phyloP scores from a whole-genome alignment of 2,329 filamentous ascomycete genomes.

The Penicillium decumbens region DNA sequence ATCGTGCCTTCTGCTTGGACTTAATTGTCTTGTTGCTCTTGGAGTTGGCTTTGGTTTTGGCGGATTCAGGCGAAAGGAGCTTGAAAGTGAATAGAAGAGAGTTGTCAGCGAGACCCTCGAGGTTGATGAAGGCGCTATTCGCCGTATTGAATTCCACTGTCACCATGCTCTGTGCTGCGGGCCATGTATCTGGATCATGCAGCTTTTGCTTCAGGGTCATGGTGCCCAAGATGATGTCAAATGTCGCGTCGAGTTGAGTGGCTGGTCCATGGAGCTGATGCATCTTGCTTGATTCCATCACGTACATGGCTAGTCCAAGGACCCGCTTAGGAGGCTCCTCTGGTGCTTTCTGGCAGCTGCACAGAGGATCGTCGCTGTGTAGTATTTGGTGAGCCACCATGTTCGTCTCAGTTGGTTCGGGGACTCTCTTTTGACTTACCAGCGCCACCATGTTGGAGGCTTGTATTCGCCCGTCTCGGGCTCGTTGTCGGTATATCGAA shows the following conservation, averaged over 20 bases:
- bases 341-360: conserved; percentile 21
- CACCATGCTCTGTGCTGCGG: conserved; percentile 1
- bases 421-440: conserved; percentile 2
- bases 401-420: not conserved
- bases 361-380: conserved; percentile 19
- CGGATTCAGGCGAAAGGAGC: conserved; percentile 10
- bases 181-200: conserved; percentile 8
- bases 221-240: conserved; percentile 20
- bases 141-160: conserved; percentile 14
- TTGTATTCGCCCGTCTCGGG: not conserved
- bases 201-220: conserved; percentile 23
- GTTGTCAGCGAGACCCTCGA: conserved; percentile 27
- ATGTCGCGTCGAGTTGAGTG: conserved; percentile 24
- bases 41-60: conserved; percentile 1
- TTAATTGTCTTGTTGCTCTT: not conserved
- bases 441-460: not conserved
- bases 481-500: not conserved
- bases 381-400: not conserved
- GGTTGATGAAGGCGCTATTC: conserved; percentile 25
- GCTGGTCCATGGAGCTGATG: conserved; percentile 15
- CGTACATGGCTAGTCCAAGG: conserved; percentile 17
- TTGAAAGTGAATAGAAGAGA: conserved; percentile 25
- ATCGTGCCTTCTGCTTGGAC: conserved; percentile 1
- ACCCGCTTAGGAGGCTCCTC: conserved; percentile 3
- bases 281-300: conserved; percentile 11